Percentiles rank a stretch among this genome's conserved stretches.
Evolutionary conservation across 2,329 filamentous ascomycete species (phyloP).

Genomic region (Mycogone perniciosa): DNA sequence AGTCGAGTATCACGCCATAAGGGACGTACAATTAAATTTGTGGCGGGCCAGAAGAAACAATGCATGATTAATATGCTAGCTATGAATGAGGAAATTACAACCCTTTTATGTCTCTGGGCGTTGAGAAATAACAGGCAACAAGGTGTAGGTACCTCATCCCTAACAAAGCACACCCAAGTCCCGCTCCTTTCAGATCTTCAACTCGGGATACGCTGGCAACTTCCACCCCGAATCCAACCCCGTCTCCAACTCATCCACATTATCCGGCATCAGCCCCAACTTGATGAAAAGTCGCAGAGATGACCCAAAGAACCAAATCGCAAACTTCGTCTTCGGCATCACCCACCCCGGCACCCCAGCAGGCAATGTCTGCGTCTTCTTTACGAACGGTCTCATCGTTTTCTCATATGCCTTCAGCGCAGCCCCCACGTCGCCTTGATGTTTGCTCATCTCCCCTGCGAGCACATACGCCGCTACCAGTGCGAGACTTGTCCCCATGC

Average conservation of each 20-base stretch:
- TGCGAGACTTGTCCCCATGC: slow-evolving; percentile 41
- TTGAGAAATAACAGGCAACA: no score
- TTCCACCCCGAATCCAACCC: background rate
- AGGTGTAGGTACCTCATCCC: no score
- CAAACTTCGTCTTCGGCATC: background rate
- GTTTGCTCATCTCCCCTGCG: slow-evolving; percentile 36
- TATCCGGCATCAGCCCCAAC: background rate
- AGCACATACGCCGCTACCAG: slow-evolving; percentile 45
- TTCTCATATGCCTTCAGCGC: slow-evolving; percentile 35
- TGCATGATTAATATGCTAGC: no score
- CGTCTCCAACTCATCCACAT: background rate
- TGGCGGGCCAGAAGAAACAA: no score
- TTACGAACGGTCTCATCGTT: slow-evolving; percentile 33
- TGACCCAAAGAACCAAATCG: background rate
- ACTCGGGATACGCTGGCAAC: background rate
- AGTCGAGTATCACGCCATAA: no score
- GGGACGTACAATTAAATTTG: no score
- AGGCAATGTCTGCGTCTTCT: background rate
- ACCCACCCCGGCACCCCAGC: background rate
- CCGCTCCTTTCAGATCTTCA: background rate
- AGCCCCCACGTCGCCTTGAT: slow-evolving; percentile 20
- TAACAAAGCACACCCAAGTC: no score
- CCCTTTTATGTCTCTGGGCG: no score
- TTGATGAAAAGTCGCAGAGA: background rate
- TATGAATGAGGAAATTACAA: no score